phyloP scores from a whole-genome alignment of 192 early-diverging fungal species.

The Pilaira anomala region DNA sequence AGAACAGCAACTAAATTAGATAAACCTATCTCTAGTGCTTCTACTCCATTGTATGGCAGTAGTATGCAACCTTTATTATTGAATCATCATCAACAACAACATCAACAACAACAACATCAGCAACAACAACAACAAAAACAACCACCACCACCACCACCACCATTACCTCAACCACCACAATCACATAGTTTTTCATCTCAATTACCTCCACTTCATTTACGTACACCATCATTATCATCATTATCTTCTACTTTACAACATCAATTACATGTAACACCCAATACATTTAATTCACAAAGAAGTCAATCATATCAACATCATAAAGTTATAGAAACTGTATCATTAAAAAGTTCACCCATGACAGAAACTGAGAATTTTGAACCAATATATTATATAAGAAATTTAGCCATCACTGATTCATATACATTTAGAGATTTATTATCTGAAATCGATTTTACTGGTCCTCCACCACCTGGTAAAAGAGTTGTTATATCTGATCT shows the following conservation, averaged over 20 bases:
- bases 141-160: neutral
- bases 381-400: slow-evolving; percentile 28
- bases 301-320: neutral
- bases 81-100: neutral
- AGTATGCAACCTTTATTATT: neutral
- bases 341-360: slow-evolving; percentile 14
- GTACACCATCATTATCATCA: neutral
- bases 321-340: slow-evolving; percentile 29
- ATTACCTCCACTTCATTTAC: slow-evolving; percentile 8
- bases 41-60: slow-evolving; percentile 7
- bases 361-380: slow-evolving; percentile 8
- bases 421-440: slow-evolving; percentile 35
- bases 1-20: neutral
- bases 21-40: slow-evolving; percentile 2
- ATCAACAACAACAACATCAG: neutral
- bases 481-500: slow-evolving; percentile 32
- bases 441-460: slow-evolving; percentile 28
- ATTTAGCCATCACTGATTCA: slow-evolving; percentile 34
- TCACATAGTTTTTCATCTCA: slow-evolving; percentile 14
- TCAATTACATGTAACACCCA: slow-evolving; percentile 5
- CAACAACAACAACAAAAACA: neutral
- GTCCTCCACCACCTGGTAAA: slow-evolving; percentile 36
- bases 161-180: neutral
- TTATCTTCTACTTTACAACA: neutral
- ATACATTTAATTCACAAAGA: neutral